Evolutionary conservation across 176 grass and related monocot genomes (phyloP), one percentile per base, ranked within the genome.

Genomic region (Cymbopogon citratus): DNA sequence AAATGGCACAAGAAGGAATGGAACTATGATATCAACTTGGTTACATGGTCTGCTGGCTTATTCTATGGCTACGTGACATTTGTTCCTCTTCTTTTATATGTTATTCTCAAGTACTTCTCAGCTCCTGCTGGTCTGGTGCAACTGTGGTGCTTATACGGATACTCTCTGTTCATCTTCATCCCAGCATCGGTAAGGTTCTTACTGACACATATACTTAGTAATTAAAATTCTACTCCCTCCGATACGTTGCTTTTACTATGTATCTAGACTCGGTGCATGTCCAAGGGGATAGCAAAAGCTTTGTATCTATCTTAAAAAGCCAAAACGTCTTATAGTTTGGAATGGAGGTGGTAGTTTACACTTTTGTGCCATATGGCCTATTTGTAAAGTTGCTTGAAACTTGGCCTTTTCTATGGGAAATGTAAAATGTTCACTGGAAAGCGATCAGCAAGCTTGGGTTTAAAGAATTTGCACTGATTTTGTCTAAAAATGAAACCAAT

Each of bases 51-150:
- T 80, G 92, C 92, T 79, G 96, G 96, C 51, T 90, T 99, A 49
- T 99, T 95, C 82, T 99, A 99, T 83, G 96, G 96, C 43, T 95
- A 99, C 27, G 96, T 99, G 66, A 86, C 89, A 1, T 81, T 99
- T 89, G 96, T 99, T 35, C 96, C 96, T 70, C 96, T 99, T 78
- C 89, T 83, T 60, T 71, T 99, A 38, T 99, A 91, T 73, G 63
- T 91, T 74, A 90, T 99, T 88, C 93, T 99, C 3, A 99, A 99
- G 85, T 95, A 99, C 89, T 95, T 99, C 69, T 99, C 96, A 83
- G 93, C 93, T 67, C 96, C 96, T 61, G 90, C 89, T 81, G 93
- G 96, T 65, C 89, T 99, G 0, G 96, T 91, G 72, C 96, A 99
- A 60, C 62, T 99, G 72, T 99, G 96, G 96, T 99, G 96, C 75